Evolutionary conservation across 805 yeast species (phyloP), one percentile per base, ranked within the genome.

Genomic region (Lachancea quebecensis): DNA sequence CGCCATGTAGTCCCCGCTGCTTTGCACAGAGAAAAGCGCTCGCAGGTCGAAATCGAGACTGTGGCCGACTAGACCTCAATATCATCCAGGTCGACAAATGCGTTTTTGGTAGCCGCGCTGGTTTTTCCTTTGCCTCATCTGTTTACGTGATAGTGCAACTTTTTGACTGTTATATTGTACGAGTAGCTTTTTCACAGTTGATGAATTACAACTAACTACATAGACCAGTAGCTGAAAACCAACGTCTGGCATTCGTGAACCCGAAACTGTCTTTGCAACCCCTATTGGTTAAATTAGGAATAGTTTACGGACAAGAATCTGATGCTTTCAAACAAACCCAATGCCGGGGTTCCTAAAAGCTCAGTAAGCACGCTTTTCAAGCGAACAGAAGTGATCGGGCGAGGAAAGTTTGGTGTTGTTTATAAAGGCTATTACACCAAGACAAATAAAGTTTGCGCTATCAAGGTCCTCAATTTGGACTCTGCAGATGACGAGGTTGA

Each of bases 331-430:
- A 34, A 18, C 3, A 18, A 40, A 14, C 2, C 33, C 25, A 21
- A 28, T 15, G 34, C n/a, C 25, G 43, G 43, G 17, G 33, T 27
- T 12, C 14, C 28, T 8, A 18, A 27, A 35, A 32, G 18, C 18
- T 25, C 43, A 25, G 43, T 69, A 3, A 56, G 62, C 12, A 59
- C 64, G 41, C 54, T 76, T 44, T 89, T 82, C 67, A 81, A 83
- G 57, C 75, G 96, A 39, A 82, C 91, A 11, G 97, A 93, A 66
- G 82, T 89, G 30, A 84, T 95, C 11, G 99, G 99, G 8, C 76
- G 95, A 47, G 99, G 99, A 17, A 93, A 89, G 69, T 93, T 93
- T 65, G 99, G 99, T 38, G 82, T 90, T 21, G 99, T 93, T 4
- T 93, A 91, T 65, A 90, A 89, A 62, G 99, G 95, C 16, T 69